Conservation (phyloP, 805 yeast genomes). For the Cyberlindnera xylosilytica region DNA sequence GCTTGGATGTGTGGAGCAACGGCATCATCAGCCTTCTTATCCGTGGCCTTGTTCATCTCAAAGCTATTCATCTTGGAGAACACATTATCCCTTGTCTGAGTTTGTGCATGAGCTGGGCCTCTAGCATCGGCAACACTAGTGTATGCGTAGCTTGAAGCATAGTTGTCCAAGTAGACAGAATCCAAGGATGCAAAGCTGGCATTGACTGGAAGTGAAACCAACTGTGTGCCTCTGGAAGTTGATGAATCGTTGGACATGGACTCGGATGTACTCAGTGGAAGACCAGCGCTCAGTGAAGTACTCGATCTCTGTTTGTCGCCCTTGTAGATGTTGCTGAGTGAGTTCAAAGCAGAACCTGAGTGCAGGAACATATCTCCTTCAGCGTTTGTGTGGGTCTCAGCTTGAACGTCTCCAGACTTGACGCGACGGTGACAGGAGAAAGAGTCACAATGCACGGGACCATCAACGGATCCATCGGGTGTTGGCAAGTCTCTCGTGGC, state of each 20-base stretch:
- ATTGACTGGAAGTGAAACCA: slow-evolving; percentile 63
- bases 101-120: slow-evolving; percentile 5
- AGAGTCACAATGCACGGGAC: background rate
- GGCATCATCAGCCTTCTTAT: slow-evolving; percentile 14
- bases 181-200: slow-evolving; percentile 79
- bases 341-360: slow-evolving; percentile 23
- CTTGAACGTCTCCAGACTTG: slow-evolving; percentile 23
- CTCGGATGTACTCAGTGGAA: slow-evolving; percentile 3
- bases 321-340: slow-evolving; percentile 26
- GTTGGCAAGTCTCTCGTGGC: background rate
- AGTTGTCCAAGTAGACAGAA: slow-evolving; percentile 59
- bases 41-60: slow-evolving; percentile 16
- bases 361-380: slow-evolving; percentile 32
- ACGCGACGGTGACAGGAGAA: slow-evolving; percentile 18
- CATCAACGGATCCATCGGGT: background rate
- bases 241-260: slow-evolving; percentile 26
- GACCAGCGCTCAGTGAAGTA: slow-evolving; percentile 8
- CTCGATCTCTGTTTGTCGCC: slow-evolving; percentile 24
- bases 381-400: slow-evolving; percentile 25
- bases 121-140: slow-evolving; percentile 19
- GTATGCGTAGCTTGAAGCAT: slow-evolving; percentile 27
- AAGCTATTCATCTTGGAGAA: slow-evolving; percentile 20
- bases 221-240: slow-evolving; percentile 44
- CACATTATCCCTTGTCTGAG: slow-evolving; percentile 2
- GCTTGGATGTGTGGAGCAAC: slow-evolving; percentile 23